Evolutionary conservation across 257 asterid genomes (phyloP).

Genomic region (Solanum boliviense): DNA sequence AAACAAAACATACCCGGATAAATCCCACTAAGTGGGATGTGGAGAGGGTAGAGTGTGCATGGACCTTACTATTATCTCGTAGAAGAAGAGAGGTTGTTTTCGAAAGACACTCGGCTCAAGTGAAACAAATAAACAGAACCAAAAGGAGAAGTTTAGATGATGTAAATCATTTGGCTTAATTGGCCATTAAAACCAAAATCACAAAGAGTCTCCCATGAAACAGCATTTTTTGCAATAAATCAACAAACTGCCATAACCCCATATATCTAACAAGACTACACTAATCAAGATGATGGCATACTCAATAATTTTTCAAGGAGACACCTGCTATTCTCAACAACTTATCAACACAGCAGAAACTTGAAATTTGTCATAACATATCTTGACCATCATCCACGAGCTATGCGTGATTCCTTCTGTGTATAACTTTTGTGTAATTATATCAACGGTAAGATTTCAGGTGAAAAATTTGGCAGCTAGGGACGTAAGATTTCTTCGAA

Average conservation of each 20-base stretch:
- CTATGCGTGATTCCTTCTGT: background rate
- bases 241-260: background rate
- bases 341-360: background rate
- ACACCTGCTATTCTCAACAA: background rate
- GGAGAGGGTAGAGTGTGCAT: background rate
- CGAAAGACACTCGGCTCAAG: background rate
- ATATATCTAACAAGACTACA: background rate
- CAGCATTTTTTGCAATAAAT: background rate
- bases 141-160: background rate
- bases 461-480: conserved; percentile 70
- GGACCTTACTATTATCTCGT: too few species aligned
- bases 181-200: background rate
- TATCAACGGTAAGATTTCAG: conserved; percentile 48
- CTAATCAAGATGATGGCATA: background rate
- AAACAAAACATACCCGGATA: background rate
- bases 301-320: background rate
- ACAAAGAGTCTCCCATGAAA: background rate
- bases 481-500: conserved; percentile 27
- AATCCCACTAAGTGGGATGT: rapidly evolving
- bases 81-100: background rate
- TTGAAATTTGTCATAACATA: background rate
- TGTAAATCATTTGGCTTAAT: background rate
- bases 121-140: background rate
- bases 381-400: background rate
- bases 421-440: background rate